Percentiles rank a stretch among this genome's conserved stretches.
Evolutionary conservation across 2,329 filamentous ascomycete genomes (phyloP).

Genomic region (Fusarium floridanum): DNA sequence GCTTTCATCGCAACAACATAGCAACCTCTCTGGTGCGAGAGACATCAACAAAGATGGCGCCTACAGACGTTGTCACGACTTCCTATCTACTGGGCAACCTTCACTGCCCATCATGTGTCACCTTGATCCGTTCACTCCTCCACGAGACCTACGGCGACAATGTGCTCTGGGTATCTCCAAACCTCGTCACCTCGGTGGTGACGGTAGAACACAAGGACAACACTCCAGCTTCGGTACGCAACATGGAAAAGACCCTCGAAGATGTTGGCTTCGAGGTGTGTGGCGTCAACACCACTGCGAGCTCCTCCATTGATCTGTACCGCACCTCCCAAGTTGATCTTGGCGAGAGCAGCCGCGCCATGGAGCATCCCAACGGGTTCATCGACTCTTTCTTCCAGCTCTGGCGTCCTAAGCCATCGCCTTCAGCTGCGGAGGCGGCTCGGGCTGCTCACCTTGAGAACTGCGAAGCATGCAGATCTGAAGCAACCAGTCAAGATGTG

Average conservation of each 20-base stretch:
- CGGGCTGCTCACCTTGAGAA: slow-evolving; percentile 53
- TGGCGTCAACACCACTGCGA: slow-evolving; percentile 57
- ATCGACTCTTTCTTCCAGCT: slow-evolving; percentile 50
- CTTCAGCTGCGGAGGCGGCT: slow-evolving; percentile 40
- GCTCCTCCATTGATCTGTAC: slow-evolving; percentile 47
- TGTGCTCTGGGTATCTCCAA: slow-evolving; percentile 73
- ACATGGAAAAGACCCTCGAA: slow-evolving; percentile 63
- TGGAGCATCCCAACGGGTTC: slow-evolving; percentile 35
- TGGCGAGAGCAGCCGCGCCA: slow-evolving; percentile 42
- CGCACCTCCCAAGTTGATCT: slow-evolving; percentile 37
- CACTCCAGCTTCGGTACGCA: slow-evolving; percentile 57
- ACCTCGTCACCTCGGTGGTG: slow-evolving; percentile 78
- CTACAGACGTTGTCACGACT: slow-evolving; percentile 59
- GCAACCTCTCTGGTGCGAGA: neutral
- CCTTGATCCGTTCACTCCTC: slow-evolving; percentile 72
- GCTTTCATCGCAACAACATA: slow-evolving; percentile 2
- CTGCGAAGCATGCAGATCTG: slow-evolving; percentile 52
- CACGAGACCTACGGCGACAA: slow-evolving; percentile 59
- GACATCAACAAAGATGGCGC: slow-evolving; percentile 44
- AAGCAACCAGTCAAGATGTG: slow-evolving; percentile 7
- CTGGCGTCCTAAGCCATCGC: slow-evolving; percentile 46
- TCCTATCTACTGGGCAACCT: slow-evolving; percentile 79
- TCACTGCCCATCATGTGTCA: slow-evolving; percentile 83
- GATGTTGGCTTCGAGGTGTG: slow-evolving; percentile 71
- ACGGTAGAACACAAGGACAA: slow-evolving; percentile 67